Evolutionary conservation across 148 eudicot species (phyloP), one percentile per base, ranked within the genome.

Genomic region (Heliosperma pusillum): DNA sequence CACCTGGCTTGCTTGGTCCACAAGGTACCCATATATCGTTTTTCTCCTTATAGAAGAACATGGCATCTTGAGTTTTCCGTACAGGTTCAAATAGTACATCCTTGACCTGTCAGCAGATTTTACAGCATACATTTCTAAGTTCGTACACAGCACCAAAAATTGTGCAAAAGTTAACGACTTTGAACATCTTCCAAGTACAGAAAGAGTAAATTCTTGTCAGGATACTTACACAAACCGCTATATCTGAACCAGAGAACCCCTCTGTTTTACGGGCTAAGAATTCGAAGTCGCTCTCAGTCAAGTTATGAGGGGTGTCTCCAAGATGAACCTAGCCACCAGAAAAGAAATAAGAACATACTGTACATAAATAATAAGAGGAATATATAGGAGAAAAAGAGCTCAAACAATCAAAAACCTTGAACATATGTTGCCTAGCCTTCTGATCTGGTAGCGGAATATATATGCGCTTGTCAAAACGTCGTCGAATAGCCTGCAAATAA

Each of bases 1-100:
- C 98, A 63, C 89, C 97, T n/a, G 87, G 88, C 69, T 89, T 91
- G 80, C 87, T 96, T 10, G 99, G 89, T 66, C 97, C 91, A 84
- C 99, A 96, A 25, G 97, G 99, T 71, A 92, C 80, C 97, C 83
- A 90, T 73, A 75, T 71, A 29, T 82, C 97, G 63, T 81, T 87
- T 42, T 85, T 42, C 10, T 84, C 85, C 80, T 87, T 77, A 17
- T 79, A 76, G 76, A 95, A 95, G 83, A 74, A 92, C 97, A 90
- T 90, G 27, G 98, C 97, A 82, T 95, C 98, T 86, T 95, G 98
- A 8, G 97, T 95, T 84, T 94, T 95, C 64, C 98, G 92, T 25
- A 95, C 97, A 73, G 98, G 98, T 88, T 95, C 98, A 73, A 95
- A 95, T 10, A 95, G 89, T 42, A 90, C 96, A 80, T 95, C 98